Evolutionary conservation across 2,329 filamentous ascomycete species (phyloP), one percentile per base, ranked within the genome.

Genomic region (Dactylellina sp.): DNA sequence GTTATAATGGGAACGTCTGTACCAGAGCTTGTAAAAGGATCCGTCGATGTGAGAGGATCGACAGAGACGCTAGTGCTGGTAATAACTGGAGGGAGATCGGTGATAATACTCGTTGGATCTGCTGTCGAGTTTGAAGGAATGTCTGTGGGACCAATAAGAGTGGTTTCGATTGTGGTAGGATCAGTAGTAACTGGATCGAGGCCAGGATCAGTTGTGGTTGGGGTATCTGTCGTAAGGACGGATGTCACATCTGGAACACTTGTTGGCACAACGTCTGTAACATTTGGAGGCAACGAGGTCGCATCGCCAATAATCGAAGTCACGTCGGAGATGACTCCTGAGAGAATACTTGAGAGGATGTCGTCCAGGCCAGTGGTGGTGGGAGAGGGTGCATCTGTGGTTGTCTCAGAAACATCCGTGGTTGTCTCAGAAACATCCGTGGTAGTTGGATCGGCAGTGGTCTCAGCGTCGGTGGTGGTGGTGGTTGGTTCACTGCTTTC

Each of bases 261-360:
- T 28, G 65, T 62, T 4, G 55, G 49, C 11, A 71, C 59, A n/a
- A 61, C 49, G n/a, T 71, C 56, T 39, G 74, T 61, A 24, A 12
- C 14, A 60, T 70, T 57, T 11, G 77, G 68, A 12, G 72, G 62
- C 6, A 79, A 75, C 12, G 77, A 71, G 25, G 79, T 76, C 0
- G 77, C 78, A 76, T 78, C 80, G 14, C 76, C 75, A 37, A 79
- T 74, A 9, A 80, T 71, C 4, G 80, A 75, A 0, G 80, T 80
- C 12, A 79, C 80, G 37, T 78, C 77, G 3, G 75, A 70, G 12
- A 72, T 66, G 14, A 55, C 37, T 14, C 37, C 57, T 22, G 52
- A 68, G 2, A 65, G 40, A 9, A 71, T 61, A 11, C 70, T 74
- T 11, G 75, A 75, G 39, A 75, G 47, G 28, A 75, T 59, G n/a